phyloP scores from a whole-genome alignment of 495 filamentous ascomycete species.

The Podospora fimiseda region DNA sequence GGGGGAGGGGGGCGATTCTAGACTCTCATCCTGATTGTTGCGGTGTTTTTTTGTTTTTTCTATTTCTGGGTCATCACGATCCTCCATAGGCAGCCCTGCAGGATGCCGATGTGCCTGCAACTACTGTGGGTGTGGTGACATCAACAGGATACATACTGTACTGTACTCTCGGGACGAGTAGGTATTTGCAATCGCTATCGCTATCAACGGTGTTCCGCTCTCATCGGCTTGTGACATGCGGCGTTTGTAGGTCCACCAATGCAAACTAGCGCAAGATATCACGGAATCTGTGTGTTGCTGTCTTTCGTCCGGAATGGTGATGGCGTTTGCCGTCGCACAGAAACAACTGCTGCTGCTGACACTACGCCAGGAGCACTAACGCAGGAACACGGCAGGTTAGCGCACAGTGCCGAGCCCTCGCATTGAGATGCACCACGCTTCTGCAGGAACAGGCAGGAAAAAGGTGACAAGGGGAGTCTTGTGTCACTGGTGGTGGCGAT shows the following conservation, averaged over 20 bases:
- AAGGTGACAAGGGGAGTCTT: constrained; percentile 10
- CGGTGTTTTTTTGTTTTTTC: no score
- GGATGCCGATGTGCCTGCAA: background rate
- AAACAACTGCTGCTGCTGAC: background rate
- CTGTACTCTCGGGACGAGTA: background rate
- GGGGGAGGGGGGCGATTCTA: no score
- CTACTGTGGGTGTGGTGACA: background rate
- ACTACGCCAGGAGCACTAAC: constrained; percentile 3
- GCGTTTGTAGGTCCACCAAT: background rate
- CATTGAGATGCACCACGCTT: constrained; percentile 7
- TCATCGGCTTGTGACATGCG: background rate
- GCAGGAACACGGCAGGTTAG: constrained; percentile 19
- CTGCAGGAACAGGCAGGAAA: constrained; percentile 17
- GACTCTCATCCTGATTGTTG: no score
- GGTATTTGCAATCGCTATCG: no score
- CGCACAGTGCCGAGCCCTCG: constrained; percentile 11
- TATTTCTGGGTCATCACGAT: constrained; percentile 4
- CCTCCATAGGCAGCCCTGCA: constrained; percentile 6
- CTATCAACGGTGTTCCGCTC: no score
- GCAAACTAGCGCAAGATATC: no score
- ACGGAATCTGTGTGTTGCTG: no score
- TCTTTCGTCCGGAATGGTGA: background rate
- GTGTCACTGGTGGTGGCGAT: constrained; percentile 23
- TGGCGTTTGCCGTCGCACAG: constrained; percentile 2
- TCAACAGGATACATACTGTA: background rate